Base-by-base conservation (phyloP, 2,329 filamentous ascomycete species). In the Arthrinium puccinioides region DNA sequence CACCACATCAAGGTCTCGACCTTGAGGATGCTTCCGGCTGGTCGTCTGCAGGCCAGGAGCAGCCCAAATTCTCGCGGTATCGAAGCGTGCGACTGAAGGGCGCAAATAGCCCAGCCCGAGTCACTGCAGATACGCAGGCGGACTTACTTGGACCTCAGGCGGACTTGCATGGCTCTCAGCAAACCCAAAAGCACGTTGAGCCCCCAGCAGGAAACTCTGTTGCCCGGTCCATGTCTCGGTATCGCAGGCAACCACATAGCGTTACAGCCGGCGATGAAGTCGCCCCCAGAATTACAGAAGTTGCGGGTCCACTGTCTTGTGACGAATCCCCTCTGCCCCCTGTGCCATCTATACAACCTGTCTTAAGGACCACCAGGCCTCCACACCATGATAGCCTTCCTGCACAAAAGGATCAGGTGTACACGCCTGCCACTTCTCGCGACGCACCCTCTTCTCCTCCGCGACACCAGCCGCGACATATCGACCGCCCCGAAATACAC, bases 211-310 rank as follows among this genome's bases (percentile, higher is more conserved):
- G 43, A 20, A 56, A 49, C 42, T 48, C 50, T 45, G 51, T 57
- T 43, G 46, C 54, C 42, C 48, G 54, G 39, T 56, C 54, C 38
- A 57, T 57, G 55, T 59, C 55, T 49, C 53, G 55, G 44, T 59
- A 59, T 45, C 55, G 55, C 28, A 51, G 54, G 25, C 51, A 49
- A 25, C 41, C 48, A 24, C 40, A 49, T 45, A 54, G 47, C 41
- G 46, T 51, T 44, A 40, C 49, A 37, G 47, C 41, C 26, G 44
- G 46, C 44, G 46, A 42, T 44, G 44, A 52, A 50, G 44, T 44
- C 36, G 48, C 49, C 44, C 48, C 47, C 30, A 50, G 52, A 41
- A 47, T 51, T 48, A 48, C 36, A 24, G 29, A 36, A 16, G 23
- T 21, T 27, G 16, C 23, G 10, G 27, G 28, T 14, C 31, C 31